Evolutionary conservation across 306 rosid genomes (phyloP), one percentile per base, ranked within the genome.

Genomic region (Dicorynia guianensis): DNA sequence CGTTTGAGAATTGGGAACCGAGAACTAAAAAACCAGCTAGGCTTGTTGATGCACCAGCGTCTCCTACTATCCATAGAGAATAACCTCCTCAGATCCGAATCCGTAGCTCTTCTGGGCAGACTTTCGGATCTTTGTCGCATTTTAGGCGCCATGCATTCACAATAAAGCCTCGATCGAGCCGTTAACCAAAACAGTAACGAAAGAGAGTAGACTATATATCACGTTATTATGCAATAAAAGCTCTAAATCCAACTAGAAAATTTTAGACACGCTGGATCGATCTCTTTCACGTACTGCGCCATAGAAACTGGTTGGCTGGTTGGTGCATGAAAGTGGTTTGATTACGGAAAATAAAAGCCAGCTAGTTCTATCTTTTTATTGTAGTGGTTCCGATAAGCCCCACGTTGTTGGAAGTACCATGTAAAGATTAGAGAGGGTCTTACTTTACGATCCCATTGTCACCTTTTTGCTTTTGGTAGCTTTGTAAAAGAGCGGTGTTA

Each of bases 21-120:
- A 12, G 84, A 87, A 67, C 55, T 85, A 57, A 89, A 88, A 87
- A 83, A 77, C 69, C 88, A 47, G 70, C 76, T 92, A 15, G 81
- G 69, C 43, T 39, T 67, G 0, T 73, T 74, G 54, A 15, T 79
- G 70, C 83, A 79, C 7, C 81, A 79, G 34, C 71, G 80, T 58
- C 83, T 83, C 47, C 67, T 81, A 12, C 63, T 71, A 7, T 73
- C 83, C 55, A 13, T 33, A 25, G 88, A 89, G 64, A 92, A 92
- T 74, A 80, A 87, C 63, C 64, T 35, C 18, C 81, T 89, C 50
- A 80, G 69, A 69, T 81, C 83, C 56, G 97, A 92, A 81, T 73
- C 74, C 52, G 13, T 79, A 5, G 46, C 81, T 67, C 91, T 87
- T 4, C 0, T 57, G 20, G 77, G 87, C 67, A 77, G 56, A 81